Percentiles rank a stretch among this genome's conserved stretches.
These are phyloP conservation scores for Neofusicoccum parvum DNA, from an alignment of 2,329 filamentous ascomycete genomes.

Conservation along the genomic window DNA sequence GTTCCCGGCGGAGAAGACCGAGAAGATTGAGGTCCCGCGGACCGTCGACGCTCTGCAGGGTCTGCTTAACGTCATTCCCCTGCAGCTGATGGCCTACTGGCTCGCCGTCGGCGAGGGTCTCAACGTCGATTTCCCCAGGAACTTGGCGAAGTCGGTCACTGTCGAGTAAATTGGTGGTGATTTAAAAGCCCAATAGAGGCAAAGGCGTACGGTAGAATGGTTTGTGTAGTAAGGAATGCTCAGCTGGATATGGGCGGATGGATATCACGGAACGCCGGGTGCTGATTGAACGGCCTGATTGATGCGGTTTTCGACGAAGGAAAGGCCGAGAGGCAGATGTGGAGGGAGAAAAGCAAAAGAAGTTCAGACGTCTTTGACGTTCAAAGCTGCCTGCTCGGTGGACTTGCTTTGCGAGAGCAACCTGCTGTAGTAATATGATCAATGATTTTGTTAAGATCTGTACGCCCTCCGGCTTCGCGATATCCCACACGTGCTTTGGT, in stretches of 20 bases:
- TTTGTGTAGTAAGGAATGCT: slow-evolving; percentile 26
- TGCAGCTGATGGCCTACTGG: slow-evolving; percentile 99
- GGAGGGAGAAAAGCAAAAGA: not conserved
- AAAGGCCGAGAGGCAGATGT: slow-evolving; percentile 1
- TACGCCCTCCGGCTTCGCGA: not conserved
- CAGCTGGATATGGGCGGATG: slow-evolving; percentile 24
- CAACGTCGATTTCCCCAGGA: slow-evolving; percentile 98
- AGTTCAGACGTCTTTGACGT: not conserved
- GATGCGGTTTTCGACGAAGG: slow-evolving; percentile 14
- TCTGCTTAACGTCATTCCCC: slow-evolving; percentile 93
- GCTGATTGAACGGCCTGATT: slow-evolving; percentile 12
- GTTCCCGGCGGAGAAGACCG: slow-evolving; percentile 83
- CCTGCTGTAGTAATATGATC: slow-evolving; percentile 22
- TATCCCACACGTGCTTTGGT: not conserved
- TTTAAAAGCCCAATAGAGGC: slow-evolving; percentile 23
- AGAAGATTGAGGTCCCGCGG: slow-evolving; percentile 96
- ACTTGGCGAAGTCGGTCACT: slow-evolving; percentile 98
- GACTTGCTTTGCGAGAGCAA: not conserved
- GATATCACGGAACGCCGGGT: slow-evolving; percentile 12
- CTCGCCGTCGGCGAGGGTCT: slow-evolving; percentile 92
- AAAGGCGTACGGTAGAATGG: slow-evolving; percentile 21
- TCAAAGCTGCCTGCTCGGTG: slow-evolving; percentile 8
- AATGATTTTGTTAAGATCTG: not conserved
- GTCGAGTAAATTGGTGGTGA: slow-evolving; percentile 72
- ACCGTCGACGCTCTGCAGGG: slow-evolving; percentile 96